Percentiles rank a stretch among this genome's conserved stretches.
Evolutionary conservation across 2,329 filamentous ascomycete genomes (phyloP).

Genomic region (Aspergillus pseudonomiae): DNA sequence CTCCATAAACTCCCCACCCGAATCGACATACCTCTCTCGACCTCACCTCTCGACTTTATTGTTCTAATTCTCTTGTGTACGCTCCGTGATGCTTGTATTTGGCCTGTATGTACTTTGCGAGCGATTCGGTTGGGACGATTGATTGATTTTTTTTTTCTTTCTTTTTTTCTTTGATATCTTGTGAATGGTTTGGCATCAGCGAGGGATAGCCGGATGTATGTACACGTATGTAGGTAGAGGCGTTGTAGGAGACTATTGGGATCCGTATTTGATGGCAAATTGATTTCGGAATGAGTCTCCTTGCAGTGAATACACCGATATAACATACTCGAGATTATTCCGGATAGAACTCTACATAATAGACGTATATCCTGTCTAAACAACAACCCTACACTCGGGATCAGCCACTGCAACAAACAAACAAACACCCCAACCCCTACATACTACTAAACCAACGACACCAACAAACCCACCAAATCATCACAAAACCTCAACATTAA

Average conservation of each 20-base stretch:
- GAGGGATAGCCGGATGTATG: constrained; percentile 13
- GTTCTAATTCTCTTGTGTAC: background rate
- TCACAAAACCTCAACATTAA: too few species aligned
- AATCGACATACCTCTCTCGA: background rate
- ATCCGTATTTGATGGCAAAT: constrained; percentile 2
- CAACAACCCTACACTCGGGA: too few species aligned
- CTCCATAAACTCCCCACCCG: background rate
- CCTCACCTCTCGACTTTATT: background rate
- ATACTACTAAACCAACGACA: too few species aligned
- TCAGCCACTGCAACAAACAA: too few species aligned
- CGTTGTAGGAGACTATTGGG: constrained; percentile 11
- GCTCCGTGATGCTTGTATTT: constrained; percentile 3
- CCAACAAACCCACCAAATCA: too few species aligned
- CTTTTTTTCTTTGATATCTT: background rate
- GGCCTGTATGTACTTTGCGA: constrained; percentile 8
- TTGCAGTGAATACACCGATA: background rate
- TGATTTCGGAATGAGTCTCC: constrained; percentile 2
- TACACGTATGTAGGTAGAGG: constrained; percentile 20
- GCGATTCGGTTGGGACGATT: constrained; percentile 6
- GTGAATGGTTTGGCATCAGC: constrained; percentile 14
- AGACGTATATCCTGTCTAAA: too few species aligned
- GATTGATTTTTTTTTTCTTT: constrained; percentile 3
- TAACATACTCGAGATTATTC: too few species aligned
- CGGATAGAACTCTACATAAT: too few species aligned
- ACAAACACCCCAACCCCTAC: too few species aligned